A percentile compares a stretch with the other conserved stretches of the same genome.
Evolutionary conservation across 192 early-diverging fungal genomes (phyloP).

Genomic region (Backusella liffmaniae): DNA sequence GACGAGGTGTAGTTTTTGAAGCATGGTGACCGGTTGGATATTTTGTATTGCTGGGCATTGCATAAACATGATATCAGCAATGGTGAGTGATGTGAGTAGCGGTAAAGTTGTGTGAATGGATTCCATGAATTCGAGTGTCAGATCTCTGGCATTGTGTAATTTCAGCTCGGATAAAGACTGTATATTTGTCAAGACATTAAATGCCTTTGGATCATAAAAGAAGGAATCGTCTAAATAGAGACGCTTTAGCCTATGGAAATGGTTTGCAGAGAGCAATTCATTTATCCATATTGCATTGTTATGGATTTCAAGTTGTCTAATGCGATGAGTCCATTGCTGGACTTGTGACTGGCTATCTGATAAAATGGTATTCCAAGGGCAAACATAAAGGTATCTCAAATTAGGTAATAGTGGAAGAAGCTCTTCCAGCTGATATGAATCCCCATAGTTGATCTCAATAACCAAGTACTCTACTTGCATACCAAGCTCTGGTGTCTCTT

Average conservation of each 20-base stretch:
- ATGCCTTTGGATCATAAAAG: neutral
- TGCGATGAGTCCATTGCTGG: neutral
- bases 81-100: neutral
- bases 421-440: neutral
- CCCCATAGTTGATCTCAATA: neutral
- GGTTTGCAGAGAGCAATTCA: neutral
- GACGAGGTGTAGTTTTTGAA: neutral
- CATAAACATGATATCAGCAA: neutral
- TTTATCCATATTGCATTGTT: neutral
- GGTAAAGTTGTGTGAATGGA: neutral
- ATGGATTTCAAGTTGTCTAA: neutral
- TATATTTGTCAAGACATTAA: neutral
- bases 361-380: neutral
- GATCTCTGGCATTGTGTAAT: neutral
- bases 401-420: neutral
- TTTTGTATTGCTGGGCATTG: neutral
- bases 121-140: neutral
- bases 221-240: neutral
- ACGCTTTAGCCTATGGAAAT: neutral
- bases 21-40: neutral
- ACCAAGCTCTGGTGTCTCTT: neutral
- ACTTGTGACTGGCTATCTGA: neutral
- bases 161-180: neutral
- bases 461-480: neutral
- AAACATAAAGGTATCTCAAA: neutral